Percentiles rank a stretch among this genome's conserved stretches.
Evolutionary conservation across 495 filamentous ascomycete species (phyloP).

Genomic region (Hypoxylon rickii): DNA sequence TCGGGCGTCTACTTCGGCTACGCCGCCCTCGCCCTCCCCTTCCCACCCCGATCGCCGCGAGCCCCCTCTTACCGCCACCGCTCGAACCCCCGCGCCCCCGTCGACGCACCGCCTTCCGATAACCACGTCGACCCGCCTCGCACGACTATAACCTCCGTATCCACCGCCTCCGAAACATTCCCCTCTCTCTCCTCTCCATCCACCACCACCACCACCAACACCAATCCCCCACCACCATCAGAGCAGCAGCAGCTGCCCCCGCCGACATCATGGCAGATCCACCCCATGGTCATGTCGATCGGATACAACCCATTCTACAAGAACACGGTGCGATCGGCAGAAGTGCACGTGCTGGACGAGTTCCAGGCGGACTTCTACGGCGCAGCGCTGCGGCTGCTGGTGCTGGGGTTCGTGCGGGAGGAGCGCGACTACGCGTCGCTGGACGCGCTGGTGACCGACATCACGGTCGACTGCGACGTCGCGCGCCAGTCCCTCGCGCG

Average conservation of each 20-base stretch:
- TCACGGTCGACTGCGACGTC: slow-evolving; percentile 84
- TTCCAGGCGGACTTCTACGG: slow-evolving; percentile 85
- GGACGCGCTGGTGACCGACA: slow-evolving; percentile 86
- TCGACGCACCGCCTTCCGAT: slow-evolving; percentile 4
- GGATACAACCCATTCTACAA: slow-evolving; percentile 97
- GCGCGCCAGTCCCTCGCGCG: slow-evolving; percentile 73
- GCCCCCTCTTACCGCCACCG: slow-evolving; percentile 1
- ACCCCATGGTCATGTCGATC: slow-evolving; percentile 90
- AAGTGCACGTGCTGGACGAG: slow-evolving; percentile 86
- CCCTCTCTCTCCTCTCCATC: not conserved
- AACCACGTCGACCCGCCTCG: not conserved
- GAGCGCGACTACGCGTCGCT: slow-evolving; percentile 86
- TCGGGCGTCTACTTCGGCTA: slow-evolving; percentile 94
- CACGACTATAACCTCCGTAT: not conserved
- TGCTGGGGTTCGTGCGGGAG: slow-evolving; percentile 85
- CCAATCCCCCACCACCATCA: not conserved
- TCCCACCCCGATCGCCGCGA: slow-evolving; percentile 42
- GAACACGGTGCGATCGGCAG: slow-evolving; percentile 78
- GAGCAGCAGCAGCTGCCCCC: not conserved
- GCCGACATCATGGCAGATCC: slow-evolving; percentile 54
- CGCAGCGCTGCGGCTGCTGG: slow-evolving; percentile 71
- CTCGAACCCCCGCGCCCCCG: slow-evolving; percentile 21
- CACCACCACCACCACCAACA: not conserved
- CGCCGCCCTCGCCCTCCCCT: slow-evolving; percentile 65
- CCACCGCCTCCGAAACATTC: not conserved